Conservation (phyloP, 441 rosid genomes). For the Adansonia gregorii region DNA sequence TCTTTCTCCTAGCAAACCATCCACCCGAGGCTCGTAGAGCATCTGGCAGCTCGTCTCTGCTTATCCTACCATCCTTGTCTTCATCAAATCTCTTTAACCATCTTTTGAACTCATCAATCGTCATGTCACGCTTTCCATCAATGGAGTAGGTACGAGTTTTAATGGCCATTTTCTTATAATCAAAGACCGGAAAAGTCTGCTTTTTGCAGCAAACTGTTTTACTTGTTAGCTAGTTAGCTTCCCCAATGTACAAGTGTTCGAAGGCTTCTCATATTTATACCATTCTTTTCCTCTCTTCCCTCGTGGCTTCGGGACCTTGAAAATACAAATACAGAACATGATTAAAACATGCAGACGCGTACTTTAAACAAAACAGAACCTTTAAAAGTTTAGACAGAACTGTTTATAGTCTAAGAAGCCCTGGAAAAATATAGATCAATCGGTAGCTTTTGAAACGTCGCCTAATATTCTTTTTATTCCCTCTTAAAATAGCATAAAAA, state of each 20-base stretch:
- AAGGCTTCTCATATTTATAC: slow-evolving; percentile 16
- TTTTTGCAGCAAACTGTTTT: background rate
- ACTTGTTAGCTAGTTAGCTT: background rate
- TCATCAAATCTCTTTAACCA: slow-evolving; percentile 14
- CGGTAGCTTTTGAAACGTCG: background rate
- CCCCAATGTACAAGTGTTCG: background rate
- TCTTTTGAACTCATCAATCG: slow-evolving; percentile 20
- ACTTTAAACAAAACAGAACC: background rate
- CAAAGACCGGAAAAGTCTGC: background rate
- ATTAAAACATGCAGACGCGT: background rate
- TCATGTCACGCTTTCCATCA: slow-evolving; percentile 24
- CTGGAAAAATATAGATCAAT: background rate
- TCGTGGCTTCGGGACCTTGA: background rate
- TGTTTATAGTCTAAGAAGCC: background rate
- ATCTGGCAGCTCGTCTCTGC: slow-evolving; percentile 42
- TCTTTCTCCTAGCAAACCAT: slow-evolving; percentile 42
- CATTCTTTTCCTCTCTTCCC: background rate
- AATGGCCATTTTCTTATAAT: slow-evolving; percentile 7
- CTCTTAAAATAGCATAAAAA: background rate
- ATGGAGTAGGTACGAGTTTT: slow-evolving; percentile 1
- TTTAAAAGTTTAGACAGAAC: background rate
- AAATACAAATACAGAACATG: background rate
- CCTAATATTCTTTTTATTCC: slow-evolving; percentile 16
- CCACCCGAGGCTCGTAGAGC: slow-evolving; percentile 37
- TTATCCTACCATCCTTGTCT: slow-evolving; percentile 40